phyloP scores from a whole-genome alignment of 2,329 filamentous ascomycete genomes.

The Diaporthe citrichinensis region DNA sequence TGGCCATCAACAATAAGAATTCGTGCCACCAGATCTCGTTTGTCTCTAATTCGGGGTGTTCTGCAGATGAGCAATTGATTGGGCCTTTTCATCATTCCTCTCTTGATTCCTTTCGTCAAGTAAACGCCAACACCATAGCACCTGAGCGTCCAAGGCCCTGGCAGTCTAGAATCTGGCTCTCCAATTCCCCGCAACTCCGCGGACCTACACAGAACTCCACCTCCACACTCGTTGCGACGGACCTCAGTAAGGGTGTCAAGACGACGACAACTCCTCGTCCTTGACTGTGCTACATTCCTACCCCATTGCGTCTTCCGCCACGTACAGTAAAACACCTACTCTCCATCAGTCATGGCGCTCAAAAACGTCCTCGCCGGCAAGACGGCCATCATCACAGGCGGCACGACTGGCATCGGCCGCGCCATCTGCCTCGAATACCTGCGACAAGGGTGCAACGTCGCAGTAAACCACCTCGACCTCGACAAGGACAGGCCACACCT shows the following conservation, averaged over 20 bases:
- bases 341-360: conserved; percentile 54
- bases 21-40: not conserved
- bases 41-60: not conserved
- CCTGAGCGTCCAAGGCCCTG: not conserved
- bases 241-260: not conserved
- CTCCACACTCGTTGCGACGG: conserved; percentile 5
- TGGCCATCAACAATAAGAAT: conserved; percentile 10
- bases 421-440: conserved; percentile 87
- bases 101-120: not conserved
- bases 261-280: not conserved
- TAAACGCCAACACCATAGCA: not conserved
- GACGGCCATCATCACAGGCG: conserved; percentile 88
- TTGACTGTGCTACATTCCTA: not conserved
- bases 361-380: conserved; percentile 77
- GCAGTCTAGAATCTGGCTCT: not conserved
- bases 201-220: not conserved
- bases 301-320: too few relatives aligned
- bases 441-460: conserved; percentile 81
- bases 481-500: conserved; percentile 65
- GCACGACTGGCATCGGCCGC: conserved; percentile 87
- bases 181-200: conserved; percentile 11
- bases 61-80: not conserved
- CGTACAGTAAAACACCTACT: not conserved
- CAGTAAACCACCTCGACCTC: conserved; percentile 83
- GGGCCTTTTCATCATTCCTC: not conserved